These are phyloP conservation scores for Phytophthora foliorum DNA, from an alignment of 352 stramenopile genomes.

Conservation along the genomic window DNA sequence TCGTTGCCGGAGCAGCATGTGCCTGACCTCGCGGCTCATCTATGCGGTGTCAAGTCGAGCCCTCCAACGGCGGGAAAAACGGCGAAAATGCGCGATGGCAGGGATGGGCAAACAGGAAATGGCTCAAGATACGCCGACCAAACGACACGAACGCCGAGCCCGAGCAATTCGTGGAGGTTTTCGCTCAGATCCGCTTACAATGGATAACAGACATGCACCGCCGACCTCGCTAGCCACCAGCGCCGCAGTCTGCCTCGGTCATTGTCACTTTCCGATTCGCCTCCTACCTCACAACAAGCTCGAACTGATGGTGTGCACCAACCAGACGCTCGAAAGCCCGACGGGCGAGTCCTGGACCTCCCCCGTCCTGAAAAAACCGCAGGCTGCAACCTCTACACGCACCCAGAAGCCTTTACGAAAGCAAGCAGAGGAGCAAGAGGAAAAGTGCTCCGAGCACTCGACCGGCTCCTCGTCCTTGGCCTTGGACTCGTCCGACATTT, in stretches of 20 bases:
- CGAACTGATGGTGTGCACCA: conserved; percentile 34
- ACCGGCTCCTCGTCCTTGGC: conserved; percentile 30
- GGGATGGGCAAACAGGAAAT: conserved; percentile 24
- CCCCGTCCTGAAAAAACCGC: conserved; percentile 27
- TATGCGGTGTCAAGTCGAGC: conserved; percentile 14
- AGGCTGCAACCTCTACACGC: conserved; percentile 8
- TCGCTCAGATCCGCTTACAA: conserved; percentile 1
- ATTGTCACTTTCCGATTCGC: conserved; percentile 28
- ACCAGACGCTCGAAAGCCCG: conserved; percentile 24
- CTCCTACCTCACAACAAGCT: conserved; percentile 8
- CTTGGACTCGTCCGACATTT: conserved; percentile 22
- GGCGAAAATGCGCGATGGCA: conserved; percentile 19
- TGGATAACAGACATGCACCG: conserved; percentile 16
- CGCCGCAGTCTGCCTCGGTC: neutral
- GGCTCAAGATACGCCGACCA: conserved; percentile 7
- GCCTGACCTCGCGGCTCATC: conserved; percentile 37
- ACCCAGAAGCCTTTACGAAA: conserved; percentile 19
- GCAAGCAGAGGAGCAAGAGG: conserved; percentile 15
- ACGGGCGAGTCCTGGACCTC: conserved; percentile 14
- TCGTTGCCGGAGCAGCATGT: neutral
- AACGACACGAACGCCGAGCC: neutral
- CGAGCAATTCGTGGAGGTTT: conserved; percentile 20
- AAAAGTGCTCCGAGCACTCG: conserved; percentile 19
- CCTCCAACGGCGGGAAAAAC: conserved; percentile 38
- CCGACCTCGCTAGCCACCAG: conserved; percentile 5